Base-by-base conservation (phyloP, 2,329 filamentous ascomycete genomes). In the Neoarthrinium moseri region DNA sequence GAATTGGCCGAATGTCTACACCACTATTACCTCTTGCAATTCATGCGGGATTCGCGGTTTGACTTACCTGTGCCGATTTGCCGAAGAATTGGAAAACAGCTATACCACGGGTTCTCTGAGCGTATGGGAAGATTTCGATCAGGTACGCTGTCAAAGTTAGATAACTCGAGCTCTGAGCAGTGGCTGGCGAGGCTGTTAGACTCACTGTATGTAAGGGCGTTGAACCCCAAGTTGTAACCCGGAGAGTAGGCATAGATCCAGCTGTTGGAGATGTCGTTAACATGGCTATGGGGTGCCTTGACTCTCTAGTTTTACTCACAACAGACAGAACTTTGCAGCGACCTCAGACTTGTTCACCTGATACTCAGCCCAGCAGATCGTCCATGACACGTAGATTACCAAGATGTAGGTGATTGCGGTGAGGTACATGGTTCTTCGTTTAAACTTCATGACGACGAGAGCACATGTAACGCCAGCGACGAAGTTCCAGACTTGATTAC, bases 151-250 rank as follows among this genome's bases (percentile, higher is more conserved):
- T 22, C 22, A 40, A 13, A 15, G 11, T 4, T 30, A 21, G 20
- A 35, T 33, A 53, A 26, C 52, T 33, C 21, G 5, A 26, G 5
- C 1, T 17, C 8, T 35, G 8, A 7, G 10, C 8, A 18, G 15
- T 18, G 32, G 17, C 8, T 35, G 17, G 32, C n/a, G n/a, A n/a
- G n/a, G n/a, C n/a, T n/a, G n/a, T n/a, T n/a, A n/a, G n/a, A 51
- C 67, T 63, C 60, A 69, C 69, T 81, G 57, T 81, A 82, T 5
- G 78, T 80, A 18, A 84, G 67, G 20, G 80, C 76, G 54, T 83
- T 83, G 62, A 82, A 81, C 13, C 78, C 80, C 39, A 83, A 72
- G 52, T 82, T 82, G 58, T 83, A 83, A 49, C 65, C 69, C 2
- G 77, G 75, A 6, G 71, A 71, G 59, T 79, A 81, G 15, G 69